phyloP scores from a whole-genome alignment of 129 eudicot genomes.

The Artemisia argyi region DNA sequence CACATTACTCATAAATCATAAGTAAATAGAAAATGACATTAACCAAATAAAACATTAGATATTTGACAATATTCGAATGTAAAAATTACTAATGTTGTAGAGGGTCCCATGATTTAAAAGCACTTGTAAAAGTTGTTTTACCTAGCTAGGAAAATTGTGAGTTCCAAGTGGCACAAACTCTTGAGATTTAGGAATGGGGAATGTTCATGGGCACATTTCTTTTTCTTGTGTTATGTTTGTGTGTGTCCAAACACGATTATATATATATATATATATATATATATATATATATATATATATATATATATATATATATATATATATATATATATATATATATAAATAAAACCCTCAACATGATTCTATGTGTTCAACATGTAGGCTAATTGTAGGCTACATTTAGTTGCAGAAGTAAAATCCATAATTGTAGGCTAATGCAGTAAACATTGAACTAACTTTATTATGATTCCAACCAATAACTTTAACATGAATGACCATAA shows the following conservation, averaged over 20 bases:
- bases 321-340: too few relatives aligned
- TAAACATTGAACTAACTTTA: conserved; percentile 8
- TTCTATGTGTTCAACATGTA: too few relatives aligned
- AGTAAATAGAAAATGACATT: neutral
- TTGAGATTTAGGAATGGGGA: conserved; percentile 10
- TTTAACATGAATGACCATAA: neutral
- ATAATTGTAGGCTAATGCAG: neutral
- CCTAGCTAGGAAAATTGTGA: conserved; percentile 15
- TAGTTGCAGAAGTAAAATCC: neutral
- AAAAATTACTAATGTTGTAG: conserved; percentile 6
- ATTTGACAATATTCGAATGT: neutral
- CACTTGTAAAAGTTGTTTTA: neutral
- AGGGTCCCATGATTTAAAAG: neutral
- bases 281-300: too few relatives aligned
- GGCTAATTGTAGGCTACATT: too few relatives aligned
- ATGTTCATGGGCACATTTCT: too few relatives aligned
- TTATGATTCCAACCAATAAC: neutral
- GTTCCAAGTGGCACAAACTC: conserved; percentile 28
- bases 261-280: too few relatives aligned
- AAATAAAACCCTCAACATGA: too few relatives aligned
- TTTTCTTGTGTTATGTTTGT: neutral
- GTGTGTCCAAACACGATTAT: neutral
- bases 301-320: too few relatives aligned
- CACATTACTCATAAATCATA: neutral
- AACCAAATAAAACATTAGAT: conserved; percentile 9